Conservation (phyloP, 2,329 filamentous ascomycete species). For the Phialophora macrospora region DNA sequence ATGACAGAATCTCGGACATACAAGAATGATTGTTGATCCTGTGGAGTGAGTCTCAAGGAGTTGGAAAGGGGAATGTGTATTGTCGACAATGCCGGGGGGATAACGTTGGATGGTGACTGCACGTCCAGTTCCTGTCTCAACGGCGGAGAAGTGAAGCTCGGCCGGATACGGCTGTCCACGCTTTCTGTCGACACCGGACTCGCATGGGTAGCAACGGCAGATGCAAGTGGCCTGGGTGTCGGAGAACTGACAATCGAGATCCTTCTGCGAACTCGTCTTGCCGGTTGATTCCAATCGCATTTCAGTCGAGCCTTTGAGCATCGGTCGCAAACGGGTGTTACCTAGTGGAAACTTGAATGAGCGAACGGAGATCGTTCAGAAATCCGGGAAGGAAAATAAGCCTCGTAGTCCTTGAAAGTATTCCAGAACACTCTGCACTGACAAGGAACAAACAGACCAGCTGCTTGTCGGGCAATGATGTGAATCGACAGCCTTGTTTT, state of each 20-base stretch:
- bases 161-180: background rate
- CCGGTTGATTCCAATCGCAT: slow-evolving; percentile 43
- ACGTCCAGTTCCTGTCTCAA: background rate
- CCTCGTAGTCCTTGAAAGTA: too few species aligned
- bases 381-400: too few species aligned
- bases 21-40: slow-evolving; percentile 45
- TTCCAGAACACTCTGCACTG: too few species aligned
- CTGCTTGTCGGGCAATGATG: too few species aligned
- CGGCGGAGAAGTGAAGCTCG: background rate
- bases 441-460: too few species aligned
- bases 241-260: slow-evolving; percentile 26
- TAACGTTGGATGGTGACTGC: background rate
- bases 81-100: slow-evolving; percentile 26
- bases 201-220: slow-evolving; percentile 1
- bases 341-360: too few species aligned
- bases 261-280: slow-evolving; percentile 39
- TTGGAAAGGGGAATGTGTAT: slow-evolving; percentile 43
- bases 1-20: slow-evolving; percentile 46
- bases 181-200: slow-evolving; percentile 13
- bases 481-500: too few species aligned
- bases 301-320: slow-evolving; percentile 43
- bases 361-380: too few species aligned
- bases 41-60: slow-evolving; percentile 44
- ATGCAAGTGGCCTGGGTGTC: slow-evolving; percentile 7
- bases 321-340: slow-evolving; percentile 42